Conservation (phyloP, 768 basidiomycete genomes). For the Suillus lakei region DNA sequence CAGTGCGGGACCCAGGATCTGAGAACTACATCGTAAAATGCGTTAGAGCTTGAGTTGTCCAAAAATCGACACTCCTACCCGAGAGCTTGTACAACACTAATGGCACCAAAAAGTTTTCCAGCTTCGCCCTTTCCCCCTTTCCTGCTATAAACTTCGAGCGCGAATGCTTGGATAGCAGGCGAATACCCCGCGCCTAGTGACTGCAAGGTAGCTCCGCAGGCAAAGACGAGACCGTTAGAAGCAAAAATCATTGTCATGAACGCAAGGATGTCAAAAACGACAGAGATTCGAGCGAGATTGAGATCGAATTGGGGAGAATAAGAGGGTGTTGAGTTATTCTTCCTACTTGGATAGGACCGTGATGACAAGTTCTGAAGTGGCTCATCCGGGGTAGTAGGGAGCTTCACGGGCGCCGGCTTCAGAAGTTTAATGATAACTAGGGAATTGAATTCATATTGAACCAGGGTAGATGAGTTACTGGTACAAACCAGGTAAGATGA, state of each 20-base stretch:
- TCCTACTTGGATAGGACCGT: constrained; percentile 11
- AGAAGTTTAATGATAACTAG: constrained; percentile 59
- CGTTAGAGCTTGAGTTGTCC: background rate
- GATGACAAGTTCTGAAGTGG: constrained; percentile 16
- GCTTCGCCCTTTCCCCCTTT: constrained; percentile 58
- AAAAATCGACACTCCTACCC: constrained; percentile 43
- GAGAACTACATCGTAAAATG: constrained; percentile 45
- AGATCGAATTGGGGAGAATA: constrained; percentile 69
- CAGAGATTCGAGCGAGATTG: constrained; percentile 63
- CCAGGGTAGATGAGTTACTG: background rate
- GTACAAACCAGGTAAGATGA: constrained; percentile 63
- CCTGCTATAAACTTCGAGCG: constrained; percentile 66
- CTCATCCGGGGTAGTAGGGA: constrained; percentile 22
- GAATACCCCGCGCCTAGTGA: constrained; percentile 66
- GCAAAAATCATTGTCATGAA: constrained; percentile 57
- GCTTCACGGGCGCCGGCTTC: constrained; percentile 43
- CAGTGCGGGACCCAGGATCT: constrained; percentile 72
- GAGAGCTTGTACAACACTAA: constrained; percentile 75
- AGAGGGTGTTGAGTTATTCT: constrained; percentile 8
- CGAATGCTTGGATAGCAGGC: constrained; percentile 74
- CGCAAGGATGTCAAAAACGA: constrained; percentile 57
- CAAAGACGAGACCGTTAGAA: constrained; percentile 53
- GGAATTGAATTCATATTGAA: background rate
- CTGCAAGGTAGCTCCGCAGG: constrained; percentile 49
- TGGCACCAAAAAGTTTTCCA: constrained; percentile 79